These are phyloP conservation scores for Rhizophora apiculata DNA, from an alignment of 345 rosid species.

Conservation along the genomic window DNA sequence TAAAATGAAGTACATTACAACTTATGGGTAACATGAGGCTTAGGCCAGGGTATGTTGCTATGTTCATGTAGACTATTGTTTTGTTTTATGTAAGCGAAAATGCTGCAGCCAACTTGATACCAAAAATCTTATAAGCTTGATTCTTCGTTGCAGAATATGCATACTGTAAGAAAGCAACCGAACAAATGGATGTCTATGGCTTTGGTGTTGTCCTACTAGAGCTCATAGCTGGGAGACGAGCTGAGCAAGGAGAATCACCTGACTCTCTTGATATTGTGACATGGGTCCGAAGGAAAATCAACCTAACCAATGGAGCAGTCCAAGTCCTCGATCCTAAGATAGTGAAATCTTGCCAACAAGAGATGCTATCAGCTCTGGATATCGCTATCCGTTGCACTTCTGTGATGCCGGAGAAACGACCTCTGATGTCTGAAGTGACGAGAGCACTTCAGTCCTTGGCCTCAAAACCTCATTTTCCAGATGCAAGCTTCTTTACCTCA, in stretches of 20 bases:
- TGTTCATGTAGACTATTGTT: too few relatives aligned
- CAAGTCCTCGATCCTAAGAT: conserved; percentile 73
- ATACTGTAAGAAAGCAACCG: conserved; percentile 75
- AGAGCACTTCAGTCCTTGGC: conserved; percentile 54
- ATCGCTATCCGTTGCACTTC: conserved; percentile 74
- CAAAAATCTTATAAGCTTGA: conserved; percentile 2
- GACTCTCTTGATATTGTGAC: conserved; percentile 69
- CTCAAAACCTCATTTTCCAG: conserved; percentile 22
- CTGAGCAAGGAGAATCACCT: conserved; percentile 43
- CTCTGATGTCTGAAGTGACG: conserved; percentile 61
- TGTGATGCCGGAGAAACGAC: conserved; percentile 76
- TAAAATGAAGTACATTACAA: neutral
- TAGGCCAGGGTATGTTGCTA: too few relatives aligned
- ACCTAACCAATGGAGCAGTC: conserved; percentile 62
- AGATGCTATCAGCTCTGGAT: conserved; percentile 69
- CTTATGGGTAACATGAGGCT: too few relatives aligned
- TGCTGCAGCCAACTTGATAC: neutral
- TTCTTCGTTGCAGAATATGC: conserved; percentile 53
- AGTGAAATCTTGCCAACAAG: conserved; percentile 40
- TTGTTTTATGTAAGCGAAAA: too few relatives aligned
- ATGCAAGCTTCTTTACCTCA: conserved; percentile 20
- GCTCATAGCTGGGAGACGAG: conserved; percentile 69
- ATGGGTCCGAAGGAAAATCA: conserved; percentile 87
- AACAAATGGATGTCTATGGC: conserved; percentile 85
- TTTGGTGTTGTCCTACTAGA: conserved; percentile 82